These are phyloP conservation scores for Sporothrix protearum DNA, from an alignment of 2,329 filamentous ascomycete species.

Conservation along the genomic window DNA sequence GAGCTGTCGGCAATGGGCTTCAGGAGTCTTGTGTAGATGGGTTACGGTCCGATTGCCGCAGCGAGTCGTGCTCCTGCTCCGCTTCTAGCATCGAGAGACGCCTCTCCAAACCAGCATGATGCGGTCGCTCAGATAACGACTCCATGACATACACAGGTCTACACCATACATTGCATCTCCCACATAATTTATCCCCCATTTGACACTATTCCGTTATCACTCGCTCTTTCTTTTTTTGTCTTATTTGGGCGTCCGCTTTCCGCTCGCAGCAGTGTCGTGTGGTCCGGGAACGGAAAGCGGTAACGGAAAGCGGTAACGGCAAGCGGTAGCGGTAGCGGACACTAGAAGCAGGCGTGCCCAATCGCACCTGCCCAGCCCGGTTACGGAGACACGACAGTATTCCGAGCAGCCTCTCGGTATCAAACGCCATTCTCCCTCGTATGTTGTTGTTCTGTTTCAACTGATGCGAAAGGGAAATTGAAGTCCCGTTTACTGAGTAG, in stretches of 20 bases:
- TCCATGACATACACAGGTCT: neutral
- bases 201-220: neutral
- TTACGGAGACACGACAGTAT: constrained; percentile 13
- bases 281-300: constrained; percentile 17
- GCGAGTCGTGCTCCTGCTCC: neutral
- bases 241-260: neutral
- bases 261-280: neutral
- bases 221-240: neutral
- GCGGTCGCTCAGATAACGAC: neutral
- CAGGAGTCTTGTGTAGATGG: neutral
- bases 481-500: no score
- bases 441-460: no score
- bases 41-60: neutral
- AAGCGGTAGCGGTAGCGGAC: constrained; percentile 7
- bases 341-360: neutral
- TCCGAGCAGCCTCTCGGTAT: neutral
- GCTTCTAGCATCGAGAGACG: neutral
- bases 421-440: neutral
- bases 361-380: constrained; percentile 5
- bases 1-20: neutral
- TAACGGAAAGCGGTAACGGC: constrained; percentile 14
- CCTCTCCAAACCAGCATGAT: neutral
- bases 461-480: neutral
- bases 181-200: neutral
- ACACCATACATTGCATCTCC: neutral